Evolutionary conservation across 495 filamentous ascomycete genomes (phyloP).

Genomic region (Baudoinia panamericana): DNA sequence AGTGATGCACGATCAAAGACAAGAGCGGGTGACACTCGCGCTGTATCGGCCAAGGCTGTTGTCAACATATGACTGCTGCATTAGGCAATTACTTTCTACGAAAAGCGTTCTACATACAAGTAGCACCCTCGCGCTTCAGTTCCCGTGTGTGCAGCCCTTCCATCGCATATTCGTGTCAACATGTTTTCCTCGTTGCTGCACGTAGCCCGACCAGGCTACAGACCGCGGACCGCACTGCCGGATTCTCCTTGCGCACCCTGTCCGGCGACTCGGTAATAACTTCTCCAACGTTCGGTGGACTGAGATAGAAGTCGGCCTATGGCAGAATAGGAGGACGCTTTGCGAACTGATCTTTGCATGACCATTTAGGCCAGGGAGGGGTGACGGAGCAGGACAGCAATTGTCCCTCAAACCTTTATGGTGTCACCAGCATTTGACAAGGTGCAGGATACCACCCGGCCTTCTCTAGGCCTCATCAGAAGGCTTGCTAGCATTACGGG

Average conservation of each 20-base stretch:
- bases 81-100: no score
- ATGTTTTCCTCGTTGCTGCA: constrained; percentile 49
- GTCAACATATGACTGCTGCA: no score
- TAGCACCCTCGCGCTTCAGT: constrained; percentile 69
- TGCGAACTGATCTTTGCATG: background rate
- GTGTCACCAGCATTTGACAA: no score
- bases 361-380: no score
- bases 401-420: no score
- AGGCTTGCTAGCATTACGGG: no score
- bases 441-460: no score
- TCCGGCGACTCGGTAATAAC: constrained; percentile 48
- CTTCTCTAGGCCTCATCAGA: no score
- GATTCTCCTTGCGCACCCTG: constrained; percentile 65
- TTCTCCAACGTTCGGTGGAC: constrained; percentile 34
- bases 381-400: no score
- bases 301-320: constrained; percentile 23
- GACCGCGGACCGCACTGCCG: constrained; percentile 62
- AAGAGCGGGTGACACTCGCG: no score
- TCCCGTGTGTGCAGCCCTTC: constrained; percentile 79
- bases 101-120: constrained; percentile 34
- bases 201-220: constrained; percentile 61
- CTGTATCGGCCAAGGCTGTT: no score
- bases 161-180: constrained; percentile 60
- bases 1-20: no score
- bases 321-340: background rate